These are phyloP conservation scores for Logfia minima DNA, from an alignment of 129 eudicot genomes.

Conservation along the genomic window DNA sequence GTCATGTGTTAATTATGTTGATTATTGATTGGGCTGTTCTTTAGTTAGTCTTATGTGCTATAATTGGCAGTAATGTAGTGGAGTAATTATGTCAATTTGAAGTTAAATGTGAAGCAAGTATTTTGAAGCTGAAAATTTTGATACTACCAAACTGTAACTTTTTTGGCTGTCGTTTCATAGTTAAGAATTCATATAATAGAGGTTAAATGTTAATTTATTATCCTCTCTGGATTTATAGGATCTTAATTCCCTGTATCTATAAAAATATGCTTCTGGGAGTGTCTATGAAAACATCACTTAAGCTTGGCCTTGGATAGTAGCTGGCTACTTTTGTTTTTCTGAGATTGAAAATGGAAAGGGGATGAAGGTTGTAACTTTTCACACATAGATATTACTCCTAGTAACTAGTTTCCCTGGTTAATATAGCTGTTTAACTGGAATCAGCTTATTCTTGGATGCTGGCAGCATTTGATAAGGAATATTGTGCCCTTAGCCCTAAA, in stretches of 20 bases:
- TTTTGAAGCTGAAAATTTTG: not conserved
- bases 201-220: not conserved
- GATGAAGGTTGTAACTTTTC: not conserved
- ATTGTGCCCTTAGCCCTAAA: not conserved
- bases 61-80: not conserved
- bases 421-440: not conserved
- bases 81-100: not conserved
- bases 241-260: not conserved
- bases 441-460: not conserved
- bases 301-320: not conserved
- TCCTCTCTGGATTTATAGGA: not conserved
- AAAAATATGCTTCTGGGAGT: not conserved
- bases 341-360: not conserved
- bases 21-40: not conserved
- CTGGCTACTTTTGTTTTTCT: not conserved
- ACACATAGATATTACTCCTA: not conserved
- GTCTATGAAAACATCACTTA: not conserved
- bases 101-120: conserved; percentile 9
- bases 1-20: not conserved
- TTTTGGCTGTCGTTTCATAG: not conserved
- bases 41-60: not conserved
- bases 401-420: not conserved
- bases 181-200: not conserved
- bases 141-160: not conserved
- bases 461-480: not conserved